Evolutionary conservation across 495 filamentous ascomycete species (phyloP), one percentile per base, ranked within the genome.

Genomic region (Sphaerosporella brunnea): DNA sequence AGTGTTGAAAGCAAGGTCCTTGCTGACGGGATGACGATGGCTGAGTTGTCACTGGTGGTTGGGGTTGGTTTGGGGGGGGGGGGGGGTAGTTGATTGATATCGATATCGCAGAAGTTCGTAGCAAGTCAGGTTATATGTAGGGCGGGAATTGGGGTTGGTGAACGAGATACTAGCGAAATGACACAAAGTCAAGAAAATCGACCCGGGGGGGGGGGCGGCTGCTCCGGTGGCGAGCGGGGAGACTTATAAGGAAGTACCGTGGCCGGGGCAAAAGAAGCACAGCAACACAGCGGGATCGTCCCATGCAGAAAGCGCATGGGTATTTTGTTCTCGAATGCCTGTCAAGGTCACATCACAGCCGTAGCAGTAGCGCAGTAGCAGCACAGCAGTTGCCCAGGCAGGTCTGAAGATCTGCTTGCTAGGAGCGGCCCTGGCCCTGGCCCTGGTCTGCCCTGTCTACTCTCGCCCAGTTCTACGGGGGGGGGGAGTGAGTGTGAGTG

Each of bases 171-270:
- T 32, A 32, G 28, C 28, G 28, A 32, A 32, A 32, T 32, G 28
- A 13, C 28, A 32, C 5, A 13, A 32, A 18, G 7, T 37, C 35
- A 37, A 15, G 35, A 37, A 37, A 9, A 18, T 5, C 8, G 16
- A 9, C 35, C 35, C 7, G 16, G 40, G 21, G 37, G 37, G n/a
- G 37, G 24, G 10, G 37, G 37, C 37, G 11, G 13, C 11, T 13
- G 24, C 24, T 32, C 28, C 25, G 43, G 13, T 25, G 43, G 10
- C 26, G 35, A 46, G 28, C 9, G 43, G 43, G 28, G 23, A 11
- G 28, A 46, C 43, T 36, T 46, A 30, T 46, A 46, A 46, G n/a
- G n/a, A n/a, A n/a, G 43, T 46, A 46, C 25, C 18, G 43, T 16
- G 23, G n/a, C 43, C 15, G 30, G n/a, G n/a, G n/a, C n/a, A n/a